phyloP scores from a whole-genome alignment of 441 rosid species.

The Croton laevigatus region DNA sequence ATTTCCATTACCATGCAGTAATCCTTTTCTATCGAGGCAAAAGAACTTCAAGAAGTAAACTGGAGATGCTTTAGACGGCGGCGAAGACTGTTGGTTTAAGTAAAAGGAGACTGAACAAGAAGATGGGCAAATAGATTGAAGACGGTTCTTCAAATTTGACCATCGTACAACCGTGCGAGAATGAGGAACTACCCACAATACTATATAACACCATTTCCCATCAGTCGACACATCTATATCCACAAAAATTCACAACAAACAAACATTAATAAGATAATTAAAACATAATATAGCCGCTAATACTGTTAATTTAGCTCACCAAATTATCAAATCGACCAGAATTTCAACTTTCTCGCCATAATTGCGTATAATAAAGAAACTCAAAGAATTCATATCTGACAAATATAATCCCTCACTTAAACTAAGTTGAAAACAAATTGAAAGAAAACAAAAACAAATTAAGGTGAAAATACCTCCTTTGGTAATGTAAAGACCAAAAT shows the following conservation, averaged over 20 bases:
- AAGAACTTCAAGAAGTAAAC: slow-evolving; percentile 72
- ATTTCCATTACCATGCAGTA: slow-evolving; percentile 57
- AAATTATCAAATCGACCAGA: background rate
- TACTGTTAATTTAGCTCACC: no score
- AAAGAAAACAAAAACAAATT: background rate
- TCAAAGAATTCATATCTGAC: no score
- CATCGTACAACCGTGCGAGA: slow-evolving; percentile 53
- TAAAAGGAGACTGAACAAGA: slow-evolving; percentile 43
- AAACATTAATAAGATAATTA: no score
- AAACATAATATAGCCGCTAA: no score
- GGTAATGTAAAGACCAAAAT: slow-evolving; percentile 65
- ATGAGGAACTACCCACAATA: slow-evolving; percentile 68
- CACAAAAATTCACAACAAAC: slow-evolving; percentile 7
- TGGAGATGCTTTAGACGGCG: slow-evolving; percentile 35
- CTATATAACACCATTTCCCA: slow-evolving; percentile 83
- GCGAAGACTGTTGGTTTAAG: slow-evolving; percentile 36
- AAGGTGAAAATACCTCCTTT: slow-evolving; percentile 61
- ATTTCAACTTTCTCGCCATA: no score
- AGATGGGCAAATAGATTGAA: slow-evolving; percentile 59
- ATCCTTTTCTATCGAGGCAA: slow-evolving; percentile 57
- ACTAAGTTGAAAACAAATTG: background rate
- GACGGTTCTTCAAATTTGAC: slow-evolving; percentile 64
- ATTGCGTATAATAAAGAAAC: no score
- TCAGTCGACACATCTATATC: slow-evolving; percentile 76
- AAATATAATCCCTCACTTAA: background rate